These are phyloP conservation scores for Lycium barbarum DNA, from an alignment of 257 asterid species.

Conservation along the genomic window DNA sequence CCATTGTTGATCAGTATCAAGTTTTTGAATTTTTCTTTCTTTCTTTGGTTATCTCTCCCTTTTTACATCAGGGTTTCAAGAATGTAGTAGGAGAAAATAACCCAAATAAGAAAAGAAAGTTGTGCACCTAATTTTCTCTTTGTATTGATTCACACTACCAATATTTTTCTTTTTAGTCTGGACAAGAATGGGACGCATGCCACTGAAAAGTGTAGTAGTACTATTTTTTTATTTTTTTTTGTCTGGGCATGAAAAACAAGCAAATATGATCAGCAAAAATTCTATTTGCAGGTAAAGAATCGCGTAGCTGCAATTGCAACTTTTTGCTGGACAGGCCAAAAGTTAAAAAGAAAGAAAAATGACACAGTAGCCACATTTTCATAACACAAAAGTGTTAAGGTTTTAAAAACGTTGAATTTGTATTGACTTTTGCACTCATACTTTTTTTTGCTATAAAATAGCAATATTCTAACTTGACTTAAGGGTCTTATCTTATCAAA, in stretches of 20 bases:
- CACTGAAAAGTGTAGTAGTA: background rate
- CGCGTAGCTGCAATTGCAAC: background rate
- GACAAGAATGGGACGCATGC: too few relatives aligned
- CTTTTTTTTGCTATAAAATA: too few relatives aligned
- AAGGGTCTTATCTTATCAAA: too few relatives aligned
- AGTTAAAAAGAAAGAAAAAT: background rate
- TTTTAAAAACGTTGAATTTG: too few relatives aligned
- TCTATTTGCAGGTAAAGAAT: constrained; percentile 2
- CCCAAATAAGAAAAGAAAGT: background rate
- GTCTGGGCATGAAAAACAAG: background rate
- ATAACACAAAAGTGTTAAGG: background rate
- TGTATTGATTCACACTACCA: background rate
- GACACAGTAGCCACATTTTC: background rate
- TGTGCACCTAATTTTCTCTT: background rate
- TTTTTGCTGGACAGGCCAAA: background rate
- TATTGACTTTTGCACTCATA: background rate
- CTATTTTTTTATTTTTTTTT: background rate
- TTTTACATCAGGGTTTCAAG: constrained; percentile 7
- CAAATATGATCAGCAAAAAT: constrained; percentile 7
- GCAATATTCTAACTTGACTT: background rate
- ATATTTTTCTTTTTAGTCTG: background rate
- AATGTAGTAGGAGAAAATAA: background rate
- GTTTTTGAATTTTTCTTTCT: background rate
- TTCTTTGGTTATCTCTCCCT: background rate
- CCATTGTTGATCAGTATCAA: constrained; percentile 28